A percentile compares a stretch with the other conserved stretches of the same genome.
Evolutionary conservation across 106 monocot species (phyloP).

Genomic region (Dendrobium nobile): DNA sequence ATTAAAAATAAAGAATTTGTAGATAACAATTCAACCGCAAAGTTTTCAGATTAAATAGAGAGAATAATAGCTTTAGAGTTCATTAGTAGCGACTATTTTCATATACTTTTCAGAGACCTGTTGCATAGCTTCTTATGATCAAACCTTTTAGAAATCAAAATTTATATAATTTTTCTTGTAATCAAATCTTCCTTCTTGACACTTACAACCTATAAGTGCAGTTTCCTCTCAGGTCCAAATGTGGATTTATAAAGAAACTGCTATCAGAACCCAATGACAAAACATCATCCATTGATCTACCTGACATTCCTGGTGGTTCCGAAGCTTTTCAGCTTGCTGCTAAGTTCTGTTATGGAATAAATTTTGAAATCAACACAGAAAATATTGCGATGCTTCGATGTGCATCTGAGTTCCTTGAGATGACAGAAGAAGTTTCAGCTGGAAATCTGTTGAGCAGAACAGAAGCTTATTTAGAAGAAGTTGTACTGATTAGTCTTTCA

Average conservation of each 20-base stretch:
- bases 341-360: slow-evolving; percentile 66
- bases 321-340: slow-evolving; percentile 64
- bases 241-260: slow-evolving; percentile 53
- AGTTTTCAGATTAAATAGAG: not conserved
- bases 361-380: slow-evolving; percentile 47
- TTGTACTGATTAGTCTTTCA: slow-evolving; percentile 40
- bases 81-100: not conserved
- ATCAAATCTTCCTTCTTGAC: not conserved
- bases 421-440: slow-evolving; percentile 62
- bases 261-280: slow-evolving; percentile 25
- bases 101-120: too few species aligned
- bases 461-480: slow-evolving; percentile 56
- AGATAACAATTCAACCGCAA: not conserved
- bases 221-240: slow-evolving; percentile 63
- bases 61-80: not conserved
- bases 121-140: too few species aligned
- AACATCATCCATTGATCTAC: slow-evolving; percentile 31
- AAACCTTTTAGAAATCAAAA: too few species aligned
- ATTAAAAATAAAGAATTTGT: too few species aligned
- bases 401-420: slow-evolving; percentile 69
- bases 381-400: slow-evolving; percentile 73
- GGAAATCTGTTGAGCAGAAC: slow-evolving; percentile 50
- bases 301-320: slow-evolving; percentile 61
- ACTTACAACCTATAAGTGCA: slow-evolving; percentile 18
- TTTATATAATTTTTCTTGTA: too few species aligned